phyloP scores from a whole-genome alignment of 2,329 filamentous ascomycete species.

The Akanthomyces uredinophilus region DNA sequence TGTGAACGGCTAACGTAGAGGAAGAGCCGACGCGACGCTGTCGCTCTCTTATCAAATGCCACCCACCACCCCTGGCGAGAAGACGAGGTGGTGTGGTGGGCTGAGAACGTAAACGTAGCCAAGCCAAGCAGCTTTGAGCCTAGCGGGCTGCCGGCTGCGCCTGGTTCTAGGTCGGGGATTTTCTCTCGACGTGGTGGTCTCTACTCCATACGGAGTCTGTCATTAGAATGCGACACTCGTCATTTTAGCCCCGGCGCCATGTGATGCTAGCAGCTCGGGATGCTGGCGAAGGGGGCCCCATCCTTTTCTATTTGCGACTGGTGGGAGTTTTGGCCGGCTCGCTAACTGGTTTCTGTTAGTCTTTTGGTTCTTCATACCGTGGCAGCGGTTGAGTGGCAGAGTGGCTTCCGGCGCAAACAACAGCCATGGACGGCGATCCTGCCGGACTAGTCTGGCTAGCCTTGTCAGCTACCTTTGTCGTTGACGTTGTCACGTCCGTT shows the following conservation, averaged over 20 bases:
- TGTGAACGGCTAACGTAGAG: not conserved
- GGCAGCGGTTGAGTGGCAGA: not conserved
- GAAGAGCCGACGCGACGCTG: not conserved
- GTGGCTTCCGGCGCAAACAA: conserved; percentile 1
- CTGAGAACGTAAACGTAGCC: not conserved
- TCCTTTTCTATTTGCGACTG: no score
- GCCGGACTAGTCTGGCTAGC: not conserved
- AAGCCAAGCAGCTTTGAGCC: not conserved
- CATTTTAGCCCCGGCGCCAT: conserved; percentile 7
- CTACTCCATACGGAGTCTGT: not conserved
- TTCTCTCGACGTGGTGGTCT: not conserved
- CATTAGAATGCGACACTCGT: not conserved
- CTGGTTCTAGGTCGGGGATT: conserved; percentile 11
- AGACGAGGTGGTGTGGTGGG: not conserved
- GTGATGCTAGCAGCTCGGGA: no score
- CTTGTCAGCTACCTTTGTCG: not conserved
- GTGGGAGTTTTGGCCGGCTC: no score
- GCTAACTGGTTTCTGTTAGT: not conserved
- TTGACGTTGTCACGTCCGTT: not conserved
- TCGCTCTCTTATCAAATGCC: not conserved
- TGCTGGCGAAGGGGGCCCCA: no score
- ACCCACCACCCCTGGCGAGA: not conserved
- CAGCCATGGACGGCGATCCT: conserved; percentile 10
- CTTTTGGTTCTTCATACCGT: conserved; percentile 3
- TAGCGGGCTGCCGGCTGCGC: conserved; percentile 11